Evolutionary conservation across 176 grass and related monocot species (phyloP).

Genomic region (Chrysopogon serrulatus): DNA sequence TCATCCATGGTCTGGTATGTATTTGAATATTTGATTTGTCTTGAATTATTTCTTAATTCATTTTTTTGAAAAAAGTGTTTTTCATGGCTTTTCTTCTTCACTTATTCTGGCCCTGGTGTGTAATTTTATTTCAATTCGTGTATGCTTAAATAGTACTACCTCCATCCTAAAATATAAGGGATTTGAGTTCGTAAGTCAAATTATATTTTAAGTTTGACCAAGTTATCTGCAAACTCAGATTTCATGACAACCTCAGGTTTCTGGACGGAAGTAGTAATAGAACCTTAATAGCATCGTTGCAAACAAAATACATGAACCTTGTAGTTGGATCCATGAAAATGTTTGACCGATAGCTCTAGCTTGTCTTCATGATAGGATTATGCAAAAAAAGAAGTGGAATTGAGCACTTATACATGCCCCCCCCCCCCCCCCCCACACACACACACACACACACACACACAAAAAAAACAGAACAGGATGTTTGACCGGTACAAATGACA

Average conservation of each 20-base stretch:
- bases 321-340: background rate
- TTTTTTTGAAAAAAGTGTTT: too few species aligned
- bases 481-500: background rate
- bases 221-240: too few species aligned
- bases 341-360: background rate
- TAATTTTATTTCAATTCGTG: background rate
- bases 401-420: background rate
- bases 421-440: too few species aligned
- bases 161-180: too few species aligned
- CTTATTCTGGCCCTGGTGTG: background rate
- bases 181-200: too few species aligned
- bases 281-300: background rate
- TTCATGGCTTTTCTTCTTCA: background rate
- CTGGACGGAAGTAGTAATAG: background rate
- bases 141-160: background rate
- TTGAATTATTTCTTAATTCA: background rate
- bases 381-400: background rate
- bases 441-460: too few species aligned
- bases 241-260: too few species aligned
- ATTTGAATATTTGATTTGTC: background rate
- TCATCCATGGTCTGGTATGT: conserved; percentile 87
- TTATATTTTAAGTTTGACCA: too few species aligned
- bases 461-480: background rate
- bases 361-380: background rate
- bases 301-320: background rate